Evolutionary conservation across 768 basidiomycete species (phyloP), one percentile per base, ranked within the genome.

Genomic region (Postia placenta): DNA sequence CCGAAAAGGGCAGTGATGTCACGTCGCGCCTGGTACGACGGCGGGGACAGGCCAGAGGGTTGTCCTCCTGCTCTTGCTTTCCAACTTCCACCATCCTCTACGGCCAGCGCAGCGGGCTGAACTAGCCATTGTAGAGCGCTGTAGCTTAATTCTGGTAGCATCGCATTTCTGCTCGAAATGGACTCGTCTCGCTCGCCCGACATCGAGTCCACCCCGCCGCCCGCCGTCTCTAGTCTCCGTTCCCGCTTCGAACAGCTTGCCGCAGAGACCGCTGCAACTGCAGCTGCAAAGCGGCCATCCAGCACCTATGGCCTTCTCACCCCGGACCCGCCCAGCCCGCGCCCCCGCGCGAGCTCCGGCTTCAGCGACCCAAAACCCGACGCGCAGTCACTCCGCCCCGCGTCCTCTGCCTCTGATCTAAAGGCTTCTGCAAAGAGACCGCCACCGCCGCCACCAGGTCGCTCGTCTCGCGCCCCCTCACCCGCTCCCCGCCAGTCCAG

Each of bases 211-310:
- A 70, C 67, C 3, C 72, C 81, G 30, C 69, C 74, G 15, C 78
- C 78, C 33, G 80, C 85, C 2, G 85, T 89, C 46, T 82, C 76
- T 64, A 85, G 74, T 51, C 70, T 90, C 15, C 77, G 78, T 39
- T 85, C 83, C 25, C 78, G 70, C 58, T 90, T 88, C 59, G 87
- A 90, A 61, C 75, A 80, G 56, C 67, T 87, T 22, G 81, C 85
- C 3, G 68, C 70, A 40, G 68, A 70, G 9, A 30, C 51, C 27
- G 35, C 61, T 36, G 17, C 53, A 9, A 5, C 48, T 2, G 14
- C 23, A 28, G 26, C 52, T 24, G 48, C 52, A 49, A 56, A 56
- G 37, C 42, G 43, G 27, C 30, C 25, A 23, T 19, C 11, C 47
- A 39, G 46, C 49, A 46, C 44, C 41, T 49, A 55, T 42, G 60